Evolutionary conservation across 1,139 yeast species (phyloP), one percentile per base, ranked within the genome.

Genomic region (Candida frijolesensis): DNA sequence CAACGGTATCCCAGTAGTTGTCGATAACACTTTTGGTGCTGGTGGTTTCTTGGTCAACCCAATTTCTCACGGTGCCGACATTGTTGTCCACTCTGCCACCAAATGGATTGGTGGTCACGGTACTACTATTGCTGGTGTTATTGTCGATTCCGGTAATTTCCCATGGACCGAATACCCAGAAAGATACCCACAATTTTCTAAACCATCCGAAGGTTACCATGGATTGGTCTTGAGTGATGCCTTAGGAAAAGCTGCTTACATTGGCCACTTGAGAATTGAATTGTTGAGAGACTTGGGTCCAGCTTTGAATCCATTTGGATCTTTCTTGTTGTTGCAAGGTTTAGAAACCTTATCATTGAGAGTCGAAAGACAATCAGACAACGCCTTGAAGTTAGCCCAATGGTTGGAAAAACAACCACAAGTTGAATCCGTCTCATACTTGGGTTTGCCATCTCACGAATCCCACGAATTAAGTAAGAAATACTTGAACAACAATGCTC

Each of bases 41-140:
- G 97, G 96, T 69, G 98, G 98, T 47, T 91, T 73, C 77, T 81
- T 89, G 62, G 80, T 90, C 55, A 85, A 82, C 61, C 99, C 99
- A 56, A 71, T 94, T 59, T 88, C 87, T 55, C 88, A 82, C 62
- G 98, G 98, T 58, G 98, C 90, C 42, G 96, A 90, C 66, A 87
- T 90, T 55, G 80, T 82, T 35, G 83, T 80, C 42, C 97, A 92
- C 71, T 91, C 97, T 51, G 97, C 97, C 50, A 94, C 98, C 51
- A 94, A 94, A 72, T 94, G 97, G 97, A 91, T 94, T 60, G 96
- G 96, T 58, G 99, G 97, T 54, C 98, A 92, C 67, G 98, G 98
- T 65, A 91, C 91, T 53, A 89, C 97, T 48, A 85, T 94, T 68
- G 97, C 89, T 48, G 99, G 99, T 75, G 89, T 86, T 49, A 79